Conservation (phyloP, 2,329 filamentous ascomycete species). For the Malbranchea zuffiana region DNA sequence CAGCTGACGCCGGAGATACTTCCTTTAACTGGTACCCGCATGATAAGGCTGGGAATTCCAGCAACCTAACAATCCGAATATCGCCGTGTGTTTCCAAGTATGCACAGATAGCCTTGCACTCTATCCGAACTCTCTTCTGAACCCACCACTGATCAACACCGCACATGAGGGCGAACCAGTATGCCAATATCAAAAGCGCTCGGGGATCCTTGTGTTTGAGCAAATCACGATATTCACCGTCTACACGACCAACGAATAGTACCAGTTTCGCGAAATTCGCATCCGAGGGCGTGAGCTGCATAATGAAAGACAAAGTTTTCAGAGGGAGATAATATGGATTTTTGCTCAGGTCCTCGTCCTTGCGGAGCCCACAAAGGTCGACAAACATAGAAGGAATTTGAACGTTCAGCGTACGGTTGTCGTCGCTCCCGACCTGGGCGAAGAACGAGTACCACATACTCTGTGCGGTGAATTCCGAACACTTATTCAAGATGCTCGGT, state of each 20-base stretch:
- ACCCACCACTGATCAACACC: constrained; percentile 23
- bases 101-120: constrained; percentile 25
- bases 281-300: constrained; percentile 16
- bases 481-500: constrained; percentile 17
- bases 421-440: constrained; percentile 17
- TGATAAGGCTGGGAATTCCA: constrained; percentile 19
- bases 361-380: constrained; percentile 22
- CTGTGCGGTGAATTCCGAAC: constrained; percentile 10
- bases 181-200: constrained; percentile 22
- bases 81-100: constrained; percentile 21
- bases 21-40: constrained; percentile 20
- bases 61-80: constrained; percentile 15
- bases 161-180: constrained; percentile 27
- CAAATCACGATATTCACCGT: constrained; percentile 19
- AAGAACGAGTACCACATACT: constrained; percentile 23
- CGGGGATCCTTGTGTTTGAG: constrained; percentile 19
- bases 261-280: constrained; percentile 18
- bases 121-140: constrained; percentile 19
- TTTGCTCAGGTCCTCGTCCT: constrained; percentile 15
- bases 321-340: constrained; percentile 22
- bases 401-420: constrained; percentile 12
- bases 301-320: constrained; percentile 14
- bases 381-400: constrained; percentile 19
- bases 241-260: constrained; percentile 21
- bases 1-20: too few species aligned